A percentile compares a stretch with the other conserved stretches of the same genome.
Conservation (phyloP, 23 red algal genomes). For the Gracilaria caudata region DNA sequence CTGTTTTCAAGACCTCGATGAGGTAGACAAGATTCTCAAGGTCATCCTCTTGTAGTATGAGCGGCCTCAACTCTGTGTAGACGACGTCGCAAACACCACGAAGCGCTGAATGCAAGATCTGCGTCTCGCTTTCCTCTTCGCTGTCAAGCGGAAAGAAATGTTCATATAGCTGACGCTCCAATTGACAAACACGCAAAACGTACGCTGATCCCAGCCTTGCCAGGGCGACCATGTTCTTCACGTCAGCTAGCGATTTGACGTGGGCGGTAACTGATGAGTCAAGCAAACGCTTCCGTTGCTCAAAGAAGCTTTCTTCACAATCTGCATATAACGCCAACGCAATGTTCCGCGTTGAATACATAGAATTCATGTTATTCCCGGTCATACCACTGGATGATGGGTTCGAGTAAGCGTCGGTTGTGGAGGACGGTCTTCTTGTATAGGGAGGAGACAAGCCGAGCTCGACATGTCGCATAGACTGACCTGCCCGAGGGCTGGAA, state of each 20-base stretch:
- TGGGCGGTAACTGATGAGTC: slow-evolving; percentile 68
- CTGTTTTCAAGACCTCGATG: slow-evolving; percentile 81
- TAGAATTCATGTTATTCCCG: slow-evolving; percentile 16
- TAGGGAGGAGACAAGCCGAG: slow-evolving; percentile 6
- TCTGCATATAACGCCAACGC: slow-evolving; percentile 69
- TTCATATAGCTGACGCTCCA: slow-evolving; percentile 77
- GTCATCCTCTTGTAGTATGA: slow-evolving; percentile 76
- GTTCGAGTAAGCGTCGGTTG: slow-evolving; percentile 44
- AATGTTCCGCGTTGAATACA: slow-evolving; percentile 59
- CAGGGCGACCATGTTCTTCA: slow-evolving; percentile 60
- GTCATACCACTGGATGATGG: slow-evolving; percentile 40
- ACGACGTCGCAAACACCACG: slow-evolving; percentile 58
- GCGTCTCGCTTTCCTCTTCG: slow-evolving; percentile 34
- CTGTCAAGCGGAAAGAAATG: slow-evolving; percentile 72
- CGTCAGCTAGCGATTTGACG: slow-evolving; percentile 60
- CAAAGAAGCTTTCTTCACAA: slow-evolving; percentile 80
- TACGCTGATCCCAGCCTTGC: slow-evolving; percentile 67
- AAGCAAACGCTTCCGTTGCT: slow-evolving; percentile 65
- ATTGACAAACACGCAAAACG: slow-evolving; percentile 66
- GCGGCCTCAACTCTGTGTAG: slow-evolving; percentile 73
- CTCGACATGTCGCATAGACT: neutral
- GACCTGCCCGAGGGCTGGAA: slow-evolving; percentile 5
- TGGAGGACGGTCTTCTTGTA: slow-evolving; percentile 2
- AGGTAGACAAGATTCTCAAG: slow-evolving; percentile 86
- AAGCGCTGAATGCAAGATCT: slow-evolving; percentile 39